Base-by-base conservation (phyloP, 2,329 filamentous ascomycete species). In the Aspergillus intermedius region DNA sequence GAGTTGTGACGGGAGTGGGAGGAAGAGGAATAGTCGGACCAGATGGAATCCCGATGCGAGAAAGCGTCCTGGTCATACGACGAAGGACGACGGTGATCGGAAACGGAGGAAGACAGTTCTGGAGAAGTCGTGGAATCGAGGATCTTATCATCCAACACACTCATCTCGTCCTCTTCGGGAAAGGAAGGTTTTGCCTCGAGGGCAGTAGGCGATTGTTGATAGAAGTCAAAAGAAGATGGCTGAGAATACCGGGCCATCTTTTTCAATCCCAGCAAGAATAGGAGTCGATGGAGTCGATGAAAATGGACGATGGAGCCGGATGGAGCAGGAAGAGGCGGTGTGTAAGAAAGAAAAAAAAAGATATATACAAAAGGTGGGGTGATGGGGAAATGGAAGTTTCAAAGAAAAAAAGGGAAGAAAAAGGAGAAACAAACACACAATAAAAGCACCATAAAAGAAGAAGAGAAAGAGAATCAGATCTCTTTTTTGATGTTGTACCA, bases 121-220 rank as follows among this genome's bases (percentile, higher is more conserved):
- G 70, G 65, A 22, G 71, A 67, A 59, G 69, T 66, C 60, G 69
- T 66, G 42, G 74, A 67, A 61, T 80, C 77, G 45, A 79, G 65
- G 45, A 77, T 74, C 57, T 72, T 69, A 48, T 75, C 72, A 55
- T 77, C 72, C 47, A 75, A 61, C 51, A 74, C 67, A 57, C 72
- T 74, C 71, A 77, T 76, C 62, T 80, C 76, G 60, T 78, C 77
- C 58, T 74, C 72, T 60, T 74, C 72, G 39, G 66, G 58, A 51
- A 67, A 68, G 44, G 64, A 58, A 37, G 66, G 60, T 54, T 72
- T 72, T 50, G 71, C 57, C 51, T 74, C 70, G 53, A 74, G 61
- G 42, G 67, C 60, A 50, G 71, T 69, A 22, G 71, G 66, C 49
- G 70, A 64, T 53, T 70, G 69, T 55, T 68, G 68, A 55, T 74